Evolutionary conservation across 768 basidiomycete species (phyloP).

Genomic region (Nidula microcarpa): DNA sequence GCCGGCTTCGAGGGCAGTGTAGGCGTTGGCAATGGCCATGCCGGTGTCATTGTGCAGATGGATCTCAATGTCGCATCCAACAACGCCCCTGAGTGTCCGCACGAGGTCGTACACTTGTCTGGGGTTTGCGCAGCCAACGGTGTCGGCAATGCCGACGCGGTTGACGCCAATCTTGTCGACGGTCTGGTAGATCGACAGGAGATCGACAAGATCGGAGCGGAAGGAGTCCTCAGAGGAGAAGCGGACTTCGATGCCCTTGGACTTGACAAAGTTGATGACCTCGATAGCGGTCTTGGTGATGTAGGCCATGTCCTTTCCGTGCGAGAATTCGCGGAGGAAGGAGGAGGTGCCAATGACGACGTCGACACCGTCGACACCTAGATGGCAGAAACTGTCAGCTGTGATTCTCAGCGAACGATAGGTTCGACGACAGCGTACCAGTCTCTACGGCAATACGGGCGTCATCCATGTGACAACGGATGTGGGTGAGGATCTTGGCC

Average conservation of each 20-base stretch:
- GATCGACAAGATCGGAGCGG: conserved; percentile 98
- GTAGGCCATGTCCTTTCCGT: conserved; percentile 99
- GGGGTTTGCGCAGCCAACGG: conserved; percentile 98
- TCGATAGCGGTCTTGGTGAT: conserved; percentile 99
- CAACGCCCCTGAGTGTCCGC: conserved; percentile 92
- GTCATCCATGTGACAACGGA: conserved; percentile 99
- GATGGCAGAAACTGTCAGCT: neutral
- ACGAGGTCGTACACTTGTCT: conserved; percentile 98
- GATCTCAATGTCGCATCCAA: conserved; percentile 95
- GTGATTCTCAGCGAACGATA: neutral
- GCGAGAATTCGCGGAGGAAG: conserved; percentile 98
- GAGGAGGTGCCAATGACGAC: conserved; percentile 99
- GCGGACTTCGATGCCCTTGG: conserved; percentile 98
- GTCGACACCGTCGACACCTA: conserved; percentile 97
- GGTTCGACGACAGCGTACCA: conserved; percentile 43
- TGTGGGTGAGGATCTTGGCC: conserved; percentile 97
- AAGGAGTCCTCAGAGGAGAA: conserved; percentile 99
- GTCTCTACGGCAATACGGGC: conserved; percentile 98
- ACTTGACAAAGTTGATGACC: conserved; percentile 99
- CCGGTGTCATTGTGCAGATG: conserved; percentile 99
- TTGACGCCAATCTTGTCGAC: conserved; percentile 99
- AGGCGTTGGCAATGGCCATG: conserved; percentile 98
- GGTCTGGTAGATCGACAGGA: conserved; percentile 97
- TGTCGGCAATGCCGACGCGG: conserved; percentile 98
- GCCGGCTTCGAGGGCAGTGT: conserved; percentile 96